Evolutionary conservation across 495 filamentous ascomycete genomes (phyloP).

Genomic region (Diplogelasinospora grovesii): DNA sequence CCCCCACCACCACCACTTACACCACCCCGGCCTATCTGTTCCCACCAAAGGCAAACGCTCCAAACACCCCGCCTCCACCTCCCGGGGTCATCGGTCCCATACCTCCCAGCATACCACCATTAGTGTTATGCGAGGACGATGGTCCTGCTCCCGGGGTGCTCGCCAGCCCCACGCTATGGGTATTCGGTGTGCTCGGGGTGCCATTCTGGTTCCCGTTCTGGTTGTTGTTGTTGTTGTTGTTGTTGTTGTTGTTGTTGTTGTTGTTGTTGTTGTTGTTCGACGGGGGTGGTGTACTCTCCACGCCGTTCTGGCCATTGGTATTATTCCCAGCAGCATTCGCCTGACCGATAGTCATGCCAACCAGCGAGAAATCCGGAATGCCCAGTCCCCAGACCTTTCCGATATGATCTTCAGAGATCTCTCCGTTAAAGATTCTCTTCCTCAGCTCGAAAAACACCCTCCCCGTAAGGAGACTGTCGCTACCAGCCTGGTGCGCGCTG

Average conservation of each 20-base stretch:
- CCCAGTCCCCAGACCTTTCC: constrained; percentile 83
- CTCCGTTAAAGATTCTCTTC: constrained; percentile 76
- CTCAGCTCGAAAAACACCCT: constrained; percentile 87
- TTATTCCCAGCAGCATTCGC: neutral
- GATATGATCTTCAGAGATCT: constrained; percentile 66
- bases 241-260: constrained; percentile 48
- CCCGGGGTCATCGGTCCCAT: constrained; percentile 65
- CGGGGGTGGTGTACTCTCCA: constrained; percentile 34
- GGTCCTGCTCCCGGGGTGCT: constrained; percentile 55
- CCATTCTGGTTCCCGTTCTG: constrained; percentile 49
- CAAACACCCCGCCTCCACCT: constrained; percentile 58
- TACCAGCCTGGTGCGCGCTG: constrained; percentile 81
- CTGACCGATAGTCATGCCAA: constrained; percentile 35
- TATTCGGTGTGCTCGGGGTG: constrained; percentile 68
- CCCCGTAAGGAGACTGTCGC: constrained; percentile 85
- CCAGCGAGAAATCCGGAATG: constrained; percentile 48
- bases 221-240: constrained; percentile 10
- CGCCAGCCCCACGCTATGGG: constrained; percentile 42
- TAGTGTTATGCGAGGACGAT: constrained; percentile 48
- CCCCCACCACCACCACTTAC: neutral
- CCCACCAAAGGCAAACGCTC: constrained; percentile 44
- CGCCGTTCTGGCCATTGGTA: constrained; percentile 1
- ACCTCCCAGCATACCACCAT: constrained; percentile 28
- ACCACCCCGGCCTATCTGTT: constrained; percentile 4
- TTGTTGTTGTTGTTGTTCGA: constrained; percentile 16